Evolutionary conservation across 768 basidiomycete species (phyloP).

Genomic region (Boletus speciosus): DNA sequence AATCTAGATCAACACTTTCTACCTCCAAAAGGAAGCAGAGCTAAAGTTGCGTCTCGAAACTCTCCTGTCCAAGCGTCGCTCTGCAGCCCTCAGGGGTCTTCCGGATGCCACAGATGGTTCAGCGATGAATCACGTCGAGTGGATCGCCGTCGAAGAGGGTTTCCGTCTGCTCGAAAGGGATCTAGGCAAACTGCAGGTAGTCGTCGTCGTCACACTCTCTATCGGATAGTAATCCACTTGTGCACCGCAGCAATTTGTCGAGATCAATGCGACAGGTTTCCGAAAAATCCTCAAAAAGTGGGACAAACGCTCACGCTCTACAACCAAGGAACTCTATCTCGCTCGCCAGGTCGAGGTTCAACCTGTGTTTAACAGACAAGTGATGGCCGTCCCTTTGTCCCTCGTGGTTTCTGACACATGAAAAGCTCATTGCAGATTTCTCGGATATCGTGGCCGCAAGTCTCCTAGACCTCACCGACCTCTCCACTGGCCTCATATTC

Average conservation of each 20-base stretch:
- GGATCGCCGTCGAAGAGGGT: constrained; percentile 95
- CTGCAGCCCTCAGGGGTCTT: constrained; percentile 67
- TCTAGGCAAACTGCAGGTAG: constrained; percentile 90
- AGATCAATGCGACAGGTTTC: constrained; percentile 95
- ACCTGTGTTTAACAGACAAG: constrained; percentile 94
- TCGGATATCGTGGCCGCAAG: constrained; percentile 88
- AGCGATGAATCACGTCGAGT: constrained; percentile 69
- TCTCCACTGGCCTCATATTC: constrained; percentile 70
- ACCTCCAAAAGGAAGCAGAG: constrained; percentile 95
- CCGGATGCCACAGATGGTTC: constrained; percentile 65
- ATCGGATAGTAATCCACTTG: constrained; percentile 11
- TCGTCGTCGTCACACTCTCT: constrained; percentile 8
- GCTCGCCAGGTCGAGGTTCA: constrained; percentile 98
- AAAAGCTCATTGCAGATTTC: constrained; percentile 88
- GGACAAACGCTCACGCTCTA: constrained; percentile 93
- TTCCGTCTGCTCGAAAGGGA: constrained; percentile 93
- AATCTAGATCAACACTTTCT: constrained; percentile 91
- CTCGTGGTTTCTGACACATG: constrained; percentile 8
- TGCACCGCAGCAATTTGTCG: constrained; percentile 80
- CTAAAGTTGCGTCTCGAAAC: constrained; percentile 90
- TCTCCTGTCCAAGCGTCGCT: constrained; percentile 88
- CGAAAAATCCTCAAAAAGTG: constrained; percentile 98
- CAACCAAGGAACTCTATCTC: constrained; percentile 95
- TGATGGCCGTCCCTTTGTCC: constrained; percentile 31
- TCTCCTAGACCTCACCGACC: constrained; percentile 73